Percentiles rank a stretch among this genome's conserved stretches.
Conservation (phyloP, 257 asterid species). For the Nicotiana paniculata region DNA sequence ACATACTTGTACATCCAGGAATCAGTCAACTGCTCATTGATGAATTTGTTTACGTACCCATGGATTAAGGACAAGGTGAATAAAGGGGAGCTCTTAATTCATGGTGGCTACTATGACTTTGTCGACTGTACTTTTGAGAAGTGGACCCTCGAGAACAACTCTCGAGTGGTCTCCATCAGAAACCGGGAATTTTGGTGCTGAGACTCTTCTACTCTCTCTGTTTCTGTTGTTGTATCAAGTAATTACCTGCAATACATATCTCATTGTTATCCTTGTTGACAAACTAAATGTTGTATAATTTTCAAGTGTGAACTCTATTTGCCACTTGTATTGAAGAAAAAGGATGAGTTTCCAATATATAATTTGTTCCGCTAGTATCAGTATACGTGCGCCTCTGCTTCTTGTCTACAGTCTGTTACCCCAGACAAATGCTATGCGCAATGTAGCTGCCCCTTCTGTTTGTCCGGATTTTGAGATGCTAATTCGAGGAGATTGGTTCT, state of each 20-base stretch:
- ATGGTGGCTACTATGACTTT: constrained; percentile 96
- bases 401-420: background rate
- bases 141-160: constrained; percentile 61
- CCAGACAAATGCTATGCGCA: background rate
- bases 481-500: too few relatives aligned
- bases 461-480: too few relatives aligned
- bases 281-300: background rate
- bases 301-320: background rate
- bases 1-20: constrained; percentile 41
- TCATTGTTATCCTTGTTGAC: background rate
- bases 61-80: constrained; percentile 77
- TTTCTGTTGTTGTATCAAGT: constrained; percentile 4
- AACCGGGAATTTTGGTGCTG: constrained; percentile 69
- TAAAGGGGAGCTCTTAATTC: constrained; percentile 53
- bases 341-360: background rate
- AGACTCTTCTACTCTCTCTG: constrained; percentile 12
- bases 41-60: constrained; percentile 72
- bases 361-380: background rate
- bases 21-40: constrained; percentile 71
- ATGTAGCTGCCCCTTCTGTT: background rate
- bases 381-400: background rate
- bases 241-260: background rate
- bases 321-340: background rate
- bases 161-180: constrained; percentile 38
- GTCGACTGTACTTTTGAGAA: constrained; percentile 79